Evolutionary conservation across 2,329 filamentous ascomycete genomes (phyloP), one percentile per base, ranked within the genome.

Genomic region (Ophiocordyceps unilateralis): DNA sequence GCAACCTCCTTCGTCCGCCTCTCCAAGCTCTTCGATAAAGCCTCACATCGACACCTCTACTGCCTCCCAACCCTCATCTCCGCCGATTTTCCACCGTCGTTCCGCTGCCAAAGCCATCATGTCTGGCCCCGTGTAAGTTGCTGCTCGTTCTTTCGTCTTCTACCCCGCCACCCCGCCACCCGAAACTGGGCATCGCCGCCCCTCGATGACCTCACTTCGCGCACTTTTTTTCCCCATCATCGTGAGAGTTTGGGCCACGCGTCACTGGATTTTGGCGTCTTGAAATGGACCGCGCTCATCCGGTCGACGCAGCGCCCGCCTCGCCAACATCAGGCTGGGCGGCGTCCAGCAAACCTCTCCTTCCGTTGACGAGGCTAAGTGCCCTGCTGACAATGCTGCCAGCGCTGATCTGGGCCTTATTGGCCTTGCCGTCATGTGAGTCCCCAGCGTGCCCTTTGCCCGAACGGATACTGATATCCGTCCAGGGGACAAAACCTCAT

Each of bases 401-500:
- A 85, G 81, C 69, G 79, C 78, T 78, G 83, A 91, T 78, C 80
- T 91, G 68, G 84, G 84, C 74, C 82, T 91, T 61, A 89, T 91
- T 64, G 84, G 84, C 76, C 75, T 91, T 71, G 84, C 84, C 70
- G 84, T 91, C 68, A 91, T 91, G 82, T 76, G 69, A 67, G 71
- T 73, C 20, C n/a, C 44, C 17, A 38, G 30, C 34, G 43, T 41
- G 32, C 15, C 34, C 19, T 41, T 41, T 36, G 26, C 36, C 39
- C 41, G 40, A 10, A 41, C 26, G 43, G 26, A 21, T 14, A 11
- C 15, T 40, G 38, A 17, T 26, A 10, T 26, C 36, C 47, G 42
- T 49, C 53, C 49, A 76, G 72, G 76, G 76, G 74, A 64, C 81
- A 88, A 73, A 91, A 89, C 72, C 70, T 91, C 67, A 88, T 91